Evolutionary conservation across 495 filamentous ascomycete species (phyloP), one percentile per base, ranked within the genome.

Genomic region (Aspergillus cavernicola): DNA sequence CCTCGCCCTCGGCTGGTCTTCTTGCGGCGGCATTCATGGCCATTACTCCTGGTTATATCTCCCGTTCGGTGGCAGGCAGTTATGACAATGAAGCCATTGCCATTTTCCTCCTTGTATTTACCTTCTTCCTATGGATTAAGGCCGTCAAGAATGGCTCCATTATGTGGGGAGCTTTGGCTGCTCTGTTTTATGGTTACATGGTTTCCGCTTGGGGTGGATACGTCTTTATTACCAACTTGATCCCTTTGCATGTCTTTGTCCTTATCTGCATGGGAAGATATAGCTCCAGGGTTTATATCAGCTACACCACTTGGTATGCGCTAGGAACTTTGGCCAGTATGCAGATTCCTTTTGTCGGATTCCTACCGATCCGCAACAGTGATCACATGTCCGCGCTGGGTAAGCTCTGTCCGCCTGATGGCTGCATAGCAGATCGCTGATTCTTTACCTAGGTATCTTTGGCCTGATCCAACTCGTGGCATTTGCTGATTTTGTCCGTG

Each of bases 1-100:
- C 84, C 32, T 92, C 90, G 42, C 85, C 91, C 28, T 96, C 92
- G 4, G 95, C 95, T 9, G 95, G 95, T 61, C 85, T 99, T 32
- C 85, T 99, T 42, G 91, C 95, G 11, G 95, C 95, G 19, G 80
- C 79, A 31, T 99, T 99, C 69, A 97, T 99, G 89, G 95, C 92
- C 41, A 99, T 99, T 61, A 80, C 89, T 11, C 95, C 95, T 15
- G 95, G 95, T 58, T 99, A 99, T 63, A 99, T 99, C 63, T 96
- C 91, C 41, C 82, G 95, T 60, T 96, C 91, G 35, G 95, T 99
- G 53, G 95, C 95, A 62, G 95, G 95, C 66, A 96, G 92, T 66
- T 99, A 99, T 74, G 95, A 99, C 72, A 99, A 99, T 73, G 95
- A 99, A 76, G 95, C 95, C 37, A 99, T 99, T 77, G 92, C 95